phyloP scores from a whole-genome alignment of 129 eudicot genomes.

The Smallanthus sonchifolius region DNA sequence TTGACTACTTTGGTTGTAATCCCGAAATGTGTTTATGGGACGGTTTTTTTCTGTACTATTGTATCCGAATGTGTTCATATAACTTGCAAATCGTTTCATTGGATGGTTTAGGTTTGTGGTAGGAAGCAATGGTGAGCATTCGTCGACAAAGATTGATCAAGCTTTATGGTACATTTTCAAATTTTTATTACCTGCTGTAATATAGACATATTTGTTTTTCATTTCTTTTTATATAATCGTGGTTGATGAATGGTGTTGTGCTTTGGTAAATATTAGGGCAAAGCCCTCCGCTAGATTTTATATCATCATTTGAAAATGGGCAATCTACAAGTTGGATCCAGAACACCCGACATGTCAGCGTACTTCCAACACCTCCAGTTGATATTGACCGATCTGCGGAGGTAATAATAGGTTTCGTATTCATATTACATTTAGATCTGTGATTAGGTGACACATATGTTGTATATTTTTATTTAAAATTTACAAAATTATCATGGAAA shows the following conservation, averaged over 20 bases:
- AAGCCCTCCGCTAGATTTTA: constrained; percentile 43
- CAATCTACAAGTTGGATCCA: constrained; percentile 35
- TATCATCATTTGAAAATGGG: constrained; percentile 38
- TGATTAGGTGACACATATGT: background rate
- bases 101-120: constrained; percentile 23
- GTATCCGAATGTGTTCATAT: constrained; percentile 12
- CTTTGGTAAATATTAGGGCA: constrained; percentile 37
- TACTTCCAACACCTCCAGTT: constrained; percentile 54
- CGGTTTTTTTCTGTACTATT: background rate
- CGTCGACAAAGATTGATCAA: constrained; percentile 43
- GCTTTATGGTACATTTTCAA: constrained; percentile 31
- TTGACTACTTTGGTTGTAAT: background rate
- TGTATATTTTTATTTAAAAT: background rate
- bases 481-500: background rate
- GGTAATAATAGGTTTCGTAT: constrained; percentile 31
- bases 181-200: background rate
- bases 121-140: constrained; percentile 89
- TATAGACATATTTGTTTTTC: background rate
- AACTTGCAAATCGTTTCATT: background rate
- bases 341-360: constrained; percentile 40
- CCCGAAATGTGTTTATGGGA: background rate
- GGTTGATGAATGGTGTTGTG: background rate
- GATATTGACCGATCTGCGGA: constrained; percentile 47
- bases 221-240: background rate
- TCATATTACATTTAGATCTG: background rate